Percentiles rank a stretch among this genome's conserved stretches.
phyloP scores from a whole-genome alignment of 495 filamentous ascomycete species.

The Aspergillus homomorphus region DNA sequence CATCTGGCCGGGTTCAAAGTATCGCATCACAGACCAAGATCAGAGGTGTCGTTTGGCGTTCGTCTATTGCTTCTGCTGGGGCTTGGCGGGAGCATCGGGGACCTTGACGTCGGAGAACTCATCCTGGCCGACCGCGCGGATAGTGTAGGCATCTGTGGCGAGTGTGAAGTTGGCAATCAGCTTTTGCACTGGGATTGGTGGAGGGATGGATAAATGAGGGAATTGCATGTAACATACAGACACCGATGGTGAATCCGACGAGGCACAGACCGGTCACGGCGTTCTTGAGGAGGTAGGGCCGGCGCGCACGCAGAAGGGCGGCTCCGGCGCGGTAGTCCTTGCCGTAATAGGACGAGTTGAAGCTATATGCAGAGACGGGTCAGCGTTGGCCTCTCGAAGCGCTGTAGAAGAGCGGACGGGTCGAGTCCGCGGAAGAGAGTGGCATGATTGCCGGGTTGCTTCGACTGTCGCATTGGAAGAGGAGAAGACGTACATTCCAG shows the following conservation, averaged over 20 bases:
- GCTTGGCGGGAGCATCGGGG: constrained; percentile 62
- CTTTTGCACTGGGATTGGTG: background rate
- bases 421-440: background rate
- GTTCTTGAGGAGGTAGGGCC: constrained; percentile 91
- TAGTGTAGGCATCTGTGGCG: constrained; percentile 77
- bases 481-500: constrained; percentile 41
- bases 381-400: constrained; percentile 3
- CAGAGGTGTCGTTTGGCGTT: background rate
- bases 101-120: constrained; percentile 95
- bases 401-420: background rate
- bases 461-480: background rate
- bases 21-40: background rate
- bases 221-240: constrained; percentile 61
- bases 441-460: background rate
- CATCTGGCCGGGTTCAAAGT: too few species aligned
- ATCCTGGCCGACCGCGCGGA: constrained; percentile 87
- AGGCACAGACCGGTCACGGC: constrained; percentile 67
- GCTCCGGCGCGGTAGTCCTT: constrained; percentile 72
- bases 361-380: constrained; percentile 39
- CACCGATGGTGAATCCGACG: constrained; percentile 63
- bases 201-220: background rate
- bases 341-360: constrained; percentile 89
- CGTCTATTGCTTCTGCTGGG: constrained; percentile 26
- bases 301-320: constrained; percentile 83
- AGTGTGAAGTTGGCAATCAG: background rate